phyloP scores from a whole-genome alignment of 1,284 basidiomycete genomes.

The Phellinidium pouzarii region DNA sequence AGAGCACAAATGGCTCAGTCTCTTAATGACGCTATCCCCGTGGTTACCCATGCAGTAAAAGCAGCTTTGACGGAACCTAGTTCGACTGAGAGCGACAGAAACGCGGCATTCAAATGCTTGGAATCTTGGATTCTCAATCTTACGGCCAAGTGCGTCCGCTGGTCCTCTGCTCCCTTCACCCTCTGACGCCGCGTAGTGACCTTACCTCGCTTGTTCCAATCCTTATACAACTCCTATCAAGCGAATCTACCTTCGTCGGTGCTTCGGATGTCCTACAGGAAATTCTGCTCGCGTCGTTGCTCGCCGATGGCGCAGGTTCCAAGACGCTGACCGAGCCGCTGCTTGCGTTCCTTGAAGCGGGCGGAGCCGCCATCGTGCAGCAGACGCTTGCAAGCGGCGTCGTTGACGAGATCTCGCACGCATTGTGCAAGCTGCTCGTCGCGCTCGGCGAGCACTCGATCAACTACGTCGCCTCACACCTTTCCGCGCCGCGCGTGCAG shows the following conservation, averaged over 20 bases:
- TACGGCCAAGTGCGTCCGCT: constrained; percentile 50
- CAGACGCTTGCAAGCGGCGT: constrained; percentile 29
- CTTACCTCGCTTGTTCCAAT: constrained; percentile 57
- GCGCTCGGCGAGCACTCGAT: constrained; percentile 82
- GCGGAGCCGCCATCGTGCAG: constrained; percentile 50
- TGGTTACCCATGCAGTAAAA: constrained; percentile 64
- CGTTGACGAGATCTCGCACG: constrained; percentile 53
- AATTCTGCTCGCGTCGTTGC: constrained; percentile 64
- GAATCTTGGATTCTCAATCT: constrained; percentile 75
- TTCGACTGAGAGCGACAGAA: constrained; percentile 43
- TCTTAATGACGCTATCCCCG: constrained; percentile 54
- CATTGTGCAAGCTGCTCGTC: constrained; percentile 71
- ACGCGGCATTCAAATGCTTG: constrained; percentile 69
- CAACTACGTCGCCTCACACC: constrained; percentile 66
- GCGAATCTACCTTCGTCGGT: constrained; percentile 50
- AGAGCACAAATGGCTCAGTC: constrained; percentile 60
- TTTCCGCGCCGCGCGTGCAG: constrained; percentile 58
- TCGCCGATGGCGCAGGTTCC: constrained; percentile 65
- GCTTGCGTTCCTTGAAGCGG: constrained; percentile 61
- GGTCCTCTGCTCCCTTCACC: constrained; percentile 3
- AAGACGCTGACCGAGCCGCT: constrained; percentile 77
- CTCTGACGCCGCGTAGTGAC: constrained; percentile 34
- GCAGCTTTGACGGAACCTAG: constrained; percentile 38
- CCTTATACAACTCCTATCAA: constrained; percentile 53
- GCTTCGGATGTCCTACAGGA: constrained; percentile 73